These are phyloP conservation scores for Xerocomus brunneocitrinus DNA, from an alignment of 768 basidiomycete genomes.

Conservation along the genomic window DNA sequence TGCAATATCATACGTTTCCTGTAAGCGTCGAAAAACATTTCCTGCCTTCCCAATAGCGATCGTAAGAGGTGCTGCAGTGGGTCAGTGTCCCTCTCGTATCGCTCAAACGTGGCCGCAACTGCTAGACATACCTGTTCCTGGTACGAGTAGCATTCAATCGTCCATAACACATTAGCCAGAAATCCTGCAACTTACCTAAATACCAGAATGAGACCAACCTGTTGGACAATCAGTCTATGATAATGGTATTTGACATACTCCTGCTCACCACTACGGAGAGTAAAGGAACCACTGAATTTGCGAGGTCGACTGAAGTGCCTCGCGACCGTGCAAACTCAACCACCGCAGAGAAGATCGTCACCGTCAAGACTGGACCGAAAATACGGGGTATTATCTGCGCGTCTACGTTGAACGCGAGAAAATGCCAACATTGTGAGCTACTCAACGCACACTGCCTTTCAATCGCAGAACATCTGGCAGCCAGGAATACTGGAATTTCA, in stretches of 20 bases:
- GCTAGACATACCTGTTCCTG: conserved; percentile 60
- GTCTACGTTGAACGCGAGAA: conserved; percentile 6
- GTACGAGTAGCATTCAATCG: neutral
- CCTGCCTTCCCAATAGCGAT: conserved; percentile 85
- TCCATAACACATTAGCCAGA: neutral
- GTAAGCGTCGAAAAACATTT: conserved; percentile 74
- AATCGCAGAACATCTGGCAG: conserved; percentile 81
- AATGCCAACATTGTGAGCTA: neutral
- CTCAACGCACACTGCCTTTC: conserved; percentile 67
- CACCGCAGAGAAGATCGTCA: conserved; percentile 66
- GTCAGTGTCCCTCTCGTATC: neutral
- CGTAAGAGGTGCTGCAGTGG: conserved; percentile 66
- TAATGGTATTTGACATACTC: neutral
- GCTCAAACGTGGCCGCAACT: neutral
- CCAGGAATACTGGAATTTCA: conserved; percentile 68
- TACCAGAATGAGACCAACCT: conserved; percentile 88
- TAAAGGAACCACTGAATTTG: conserved; percentile 83
- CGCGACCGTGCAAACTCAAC: conserved; percentile 56
- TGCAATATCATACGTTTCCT: conserved; percentile 44
- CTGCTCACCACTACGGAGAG: conserved; percentile 83
- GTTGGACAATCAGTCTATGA: neutral
- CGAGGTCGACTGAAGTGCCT: conserved; percentile 59
- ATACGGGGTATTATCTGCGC: conserved; percentile 65
- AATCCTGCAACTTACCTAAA: conserved; percentile 53
- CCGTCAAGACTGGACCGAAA: conserved; percentile 77